Conservation (phyloP, 176 grass and related monocot species). For the Musa beccarii region DNA sequence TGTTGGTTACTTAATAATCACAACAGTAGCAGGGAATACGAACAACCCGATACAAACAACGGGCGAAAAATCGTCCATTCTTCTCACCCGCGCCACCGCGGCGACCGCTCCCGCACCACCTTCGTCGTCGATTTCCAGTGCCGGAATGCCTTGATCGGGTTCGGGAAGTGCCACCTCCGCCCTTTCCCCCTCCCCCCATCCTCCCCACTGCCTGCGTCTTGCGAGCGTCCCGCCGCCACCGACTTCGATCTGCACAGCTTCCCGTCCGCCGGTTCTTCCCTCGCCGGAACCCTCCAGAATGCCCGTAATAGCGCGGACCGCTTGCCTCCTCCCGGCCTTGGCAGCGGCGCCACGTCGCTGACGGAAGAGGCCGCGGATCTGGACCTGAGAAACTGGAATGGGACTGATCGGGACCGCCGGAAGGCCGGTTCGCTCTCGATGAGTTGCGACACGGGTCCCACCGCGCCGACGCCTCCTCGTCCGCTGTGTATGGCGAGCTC, state of each 20-base stretch:
- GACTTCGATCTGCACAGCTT: constrained; percentile 56
- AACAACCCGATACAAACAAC: too few species aligned
- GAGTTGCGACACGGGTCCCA: constrained; percentile 12
- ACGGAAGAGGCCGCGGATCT: not conserved
- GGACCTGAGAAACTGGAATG: constrained; percentile 24
- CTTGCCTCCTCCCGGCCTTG: constrained; percentile 17
- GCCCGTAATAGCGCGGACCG: constrained; percentile 40
- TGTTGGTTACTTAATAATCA: too few species aligned
- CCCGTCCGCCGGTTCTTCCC: constrained; percentile 3
- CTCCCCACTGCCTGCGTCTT: constrained; percentile 20
- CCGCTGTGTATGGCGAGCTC: constrained; percentile 24
- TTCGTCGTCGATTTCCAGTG: constrained; percentile 46
- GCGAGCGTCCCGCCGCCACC: constrained; percentile 18
- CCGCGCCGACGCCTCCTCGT: constrained; percentile 32
- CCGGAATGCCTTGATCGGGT: constrained; percentile 63
- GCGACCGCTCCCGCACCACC: constrained; percentile 26
- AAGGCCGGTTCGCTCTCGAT: constrained; percentile 35
- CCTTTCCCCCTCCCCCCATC: constrained; percentile 20
- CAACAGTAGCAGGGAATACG: too few species aligned
- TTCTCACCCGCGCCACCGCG: constrained; percentile 10
- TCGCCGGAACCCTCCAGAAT: not conserved
- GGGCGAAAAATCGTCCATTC: not conserved
- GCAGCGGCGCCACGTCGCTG: not conserved
- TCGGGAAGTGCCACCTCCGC: constrained; percentile 64
- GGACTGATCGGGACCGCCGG: constrained; percentile 42